Evolutionary conservation across 1,284 basidiomycete genomes (phyloP).

Genomic region (Coniferiporia weirii): DNA sequence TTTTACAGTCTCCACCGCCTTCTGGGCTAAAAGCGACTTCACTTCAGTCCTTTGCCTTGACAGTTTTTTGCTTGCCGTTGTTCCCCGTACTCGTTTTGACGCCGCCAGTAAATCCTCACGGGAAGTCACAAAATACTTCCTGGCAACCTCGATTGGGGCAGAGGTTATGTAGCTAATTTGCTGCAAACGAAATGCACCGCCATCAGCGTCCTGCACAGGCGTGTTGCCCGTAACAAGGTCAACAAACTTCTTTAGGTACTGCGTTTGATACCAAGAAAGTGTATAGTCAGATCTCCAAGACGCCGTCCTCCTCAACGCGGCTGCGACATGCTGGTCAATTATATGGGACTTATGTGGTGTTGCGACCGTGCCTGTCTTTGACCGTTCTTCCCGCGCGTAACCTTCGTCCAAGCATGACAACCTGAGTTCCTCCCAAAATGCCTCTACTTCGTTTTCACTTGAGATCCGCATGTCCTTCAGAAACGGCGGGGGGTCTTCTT

Average conservation of each 20-base stretch:
- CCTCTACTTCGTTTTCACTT: constrained; percentile 33
- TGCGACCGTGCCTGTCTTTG: constrained; percentile 19
- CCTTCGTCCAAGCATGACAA: constrained; percentile 36
- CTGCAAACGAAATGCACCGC: constrained; percentile 33
- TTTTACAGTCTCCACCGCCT: constrained; percentile 44
- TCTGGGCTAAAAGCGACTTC: constrained; percentile 30
- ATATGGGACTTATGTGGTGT: constrained; percentile 19
- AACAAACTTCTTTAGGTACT: constrained; percentile 51
- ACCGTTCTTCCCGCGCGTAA: constrained; percentile 24
- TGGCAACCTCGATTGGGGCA: constrained; percentile 48
- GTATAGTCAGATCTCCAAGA: constrained; percentile 59
- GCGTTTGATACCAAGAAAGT: constrained; percentile 62
- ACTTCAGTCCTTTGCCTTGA: constrained; percentile 28
- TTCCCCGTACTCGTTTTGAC: constrained; percentile 32
- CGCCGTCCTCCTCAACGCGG: constrained; percentile 39
- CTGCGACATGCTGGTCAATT: constrained; percentile 33
- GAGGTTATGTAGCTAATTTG: constrained; percentile 49
- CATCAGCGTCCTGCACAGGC: constrained; percentile 45
- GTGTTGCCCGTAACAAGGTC: constrained; percentile 40
- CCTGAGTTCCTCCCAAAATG: constrained; percentile 56
- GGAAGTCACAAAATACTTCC: constrained; percentile 38
- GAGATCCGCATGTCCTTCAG: constrained; percentile 42
- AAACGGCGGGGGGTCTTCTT: constrained; percentile 47
- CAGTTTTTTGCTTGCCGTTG: constrained; percentile 21
- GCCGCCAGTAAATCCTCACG: constrained; percentile 37